These are phyloP conservation scores for Neonectria punicea DNA, from an alignment of 2,329 filamentous ascomycete genomes.

Conservation along the genomic window DNA sequence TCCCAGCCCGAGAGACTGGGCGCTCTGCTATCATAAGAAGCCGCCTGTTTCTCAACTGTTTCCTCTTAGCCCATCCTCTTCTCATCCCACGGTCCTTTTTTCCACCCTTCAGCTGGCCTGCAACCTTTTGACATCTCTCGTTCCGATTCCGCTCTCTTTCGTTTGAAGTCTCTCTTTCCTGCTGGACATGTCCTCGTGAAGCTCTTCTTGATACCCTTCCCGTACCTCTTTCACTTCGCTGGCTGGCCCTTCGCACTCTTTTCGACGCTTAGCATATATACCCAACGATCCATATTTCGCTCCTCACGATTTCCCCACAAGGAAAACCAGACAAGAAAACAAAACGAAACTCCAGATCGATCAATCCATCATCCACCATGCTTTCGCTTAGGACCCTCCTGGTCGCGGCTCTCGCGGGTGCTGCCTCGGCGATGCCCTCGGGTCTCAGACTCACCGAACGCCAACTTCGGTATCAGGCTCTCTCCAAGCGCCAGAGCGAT, in stretches of 20 bases:
- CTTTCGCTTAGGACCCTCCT: conserved; percentile 53
- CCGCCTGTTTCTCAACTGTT: conserved; percentile 4
- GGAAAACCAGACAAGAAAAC: neutral
- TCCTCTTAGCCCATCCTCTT: neutral
- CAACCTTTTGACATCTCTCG: conserved; percentile 1
- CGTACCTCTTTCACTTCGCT: conserved; percentile 19
- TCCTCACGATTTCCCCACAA: neutral
- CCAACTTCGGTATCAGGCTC: conserved; percentile 59
- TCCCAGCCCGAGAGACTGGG: neutral
- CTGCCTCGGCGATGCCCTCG: conserved; percentile 59
- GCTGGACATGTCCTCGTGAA: neutral
- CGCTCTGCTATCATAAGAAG: conserved; percentile 7
- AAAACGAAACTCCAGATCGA: neutral
- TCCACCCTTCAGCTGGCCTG: conserved; percentile 10
- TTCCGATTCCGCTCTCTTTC: neutral
- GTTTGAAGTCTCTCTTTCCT: conserved; percentile 1
- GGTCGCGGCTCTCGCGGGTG: conserved; percentile 57
- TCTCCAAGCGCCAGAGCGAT: conserved; percentile 62
- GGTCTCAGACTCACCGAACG: conserved; percentile 54
- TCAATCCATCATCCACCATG: conserved; percentile 45
- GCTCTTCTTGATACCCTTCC: conserved; percentile 26
- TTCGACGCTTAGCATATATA: neutral
- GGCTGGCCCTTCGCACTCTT: conserved; percentile 37
- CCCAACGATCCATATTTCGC: neutral
- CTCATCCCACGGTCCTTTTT: conserved; percentile 4